Base-by-base conservation (phyloP, 2,329 filamentous ascomycete species). In the Didymella pinodella region DNA sequence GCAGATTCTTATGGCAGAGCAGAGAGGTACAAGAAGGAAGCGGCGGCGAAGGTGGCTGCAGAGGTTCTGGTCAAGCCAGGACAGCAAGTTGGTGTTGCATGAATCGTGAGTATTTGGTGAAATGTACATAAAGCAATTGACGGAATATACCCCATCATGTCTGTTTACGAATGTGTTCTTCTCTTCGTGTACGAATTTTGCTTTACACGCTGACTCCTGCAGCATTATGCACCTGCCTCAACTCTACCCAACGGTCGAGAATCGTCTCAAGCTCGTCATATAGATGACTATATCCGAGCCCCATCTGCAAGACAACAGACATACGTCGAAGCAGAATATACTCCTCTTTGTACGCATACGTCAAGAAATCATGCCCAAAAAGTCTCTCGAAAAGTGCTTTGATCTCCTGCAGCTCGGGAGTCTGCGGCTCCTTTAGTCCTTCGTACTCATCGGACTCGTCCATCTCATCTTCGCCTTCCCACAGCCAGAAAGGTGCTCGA, bases 1-100 rank as follows among this genome's bases (percentile, higher is more conserved):
- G 72, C 74, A 45, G 74, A 77, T 59, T 80, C 77, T 52, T 81
- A 81, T 67, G 79, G 79, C 2, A 59, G 71, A n/a, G 79, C 78
- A 11, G 76, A 80, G 63, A 71, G 66, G 47, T 80, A 73, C 54
- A 81, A 80, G 67, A 71, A 71, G 61, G 75, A 75, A n/a, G 62
- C 70, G 25, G 66, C 68, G 25, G 65, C 65, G 48, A 68, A 68
- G 54, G 61, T 46, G 26, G 59, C 40, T 18, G 48, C 48, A 41
- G 51, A 48, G 18, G 40, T 31, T 14, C 26, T 60, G 16, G 38
- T 50, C 3, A 43, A 50, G 16, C 56, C 46, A 25, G 54, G 45
- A 36, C 59, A 61, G 45, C 64, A 65, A 47, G 62, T 69, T 14
- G 57, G 59, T 53, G 69, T 67, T 51, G 63, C 64, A 28, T 70